These are phyloP conservation scores for Didymosphaeria variabile DNA, from an alignment of 2,329 filamentous ascomycete genomes.

Conservation along the genomic window DNA sequence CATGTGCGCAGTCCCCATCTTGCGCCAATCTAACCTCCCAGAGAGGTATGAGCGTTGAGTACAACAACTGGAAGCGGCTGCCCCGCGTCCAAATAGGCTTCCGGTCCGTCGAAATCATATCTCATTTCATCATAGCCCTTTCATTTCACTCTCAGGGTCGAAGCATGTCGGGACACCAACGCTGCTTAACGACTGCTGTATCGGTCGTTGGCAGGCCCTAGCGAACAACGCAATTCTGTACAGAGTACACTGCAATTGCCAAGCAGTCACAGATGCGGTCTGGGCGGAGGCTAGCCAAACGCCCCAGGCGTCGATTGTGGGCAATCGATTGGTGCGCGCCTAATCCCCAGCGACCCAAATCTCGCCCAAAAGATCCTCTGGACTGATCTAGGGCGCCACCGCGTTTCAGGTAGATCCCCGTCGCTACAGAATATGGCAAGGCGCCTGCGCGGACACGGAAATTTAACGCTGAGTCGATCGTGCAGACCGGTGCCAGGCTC, in stretches of 20 bases:
- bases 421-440: slow-evolving; percentile 39
- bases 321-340: slow-evolving; percentile 34
- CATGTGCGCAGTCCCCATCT: slow-evolving; percentile 14
- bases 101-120: slow-evolving; percentile 7
- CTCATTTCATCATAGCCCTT: slow-evolving; percentile 11
- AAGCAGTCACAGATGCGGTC: slow-evolving; percentile 13
- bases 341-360: slow-evolving; percentile 34
- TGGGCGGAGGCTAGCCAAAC: slow-evolving; percentile 10
- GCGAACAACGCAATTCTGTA: slow-evolving; percentile 1
- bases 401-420: slow-evolving; percentile 38
- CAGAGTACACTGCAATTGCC: slow-evolving; percentile 6
- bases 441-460: slow-evolving; percentile 42
- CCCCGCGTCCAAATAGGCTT: slow-evolving; percentile 22
- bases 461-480: slow-evolving; percentile 46
- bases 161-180: background rate
- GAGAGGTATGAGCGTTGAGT: slow-evolving; percentile 20
- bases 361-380: slow-evolving; percentile 41
- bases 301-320: background rate
- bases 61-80: slow-evolving; percentile 23
- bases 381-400: slow-evolving; percentile 43
- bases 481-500: slow-evolving; percentile 46
- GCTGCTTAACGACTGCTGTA: slow-evolving; percentile 4
- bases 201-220: background rate
- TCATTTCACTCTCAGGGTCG: slow-evolving; percentile 9
- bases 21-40: slow-evolving; percentile 15